Evolutionary conservation across 2,329 filamentous ascomycete genomes (phyloP), one percentile per base, ranked within the genome.

Genomic region (Verticillium longisporum): DNA sequence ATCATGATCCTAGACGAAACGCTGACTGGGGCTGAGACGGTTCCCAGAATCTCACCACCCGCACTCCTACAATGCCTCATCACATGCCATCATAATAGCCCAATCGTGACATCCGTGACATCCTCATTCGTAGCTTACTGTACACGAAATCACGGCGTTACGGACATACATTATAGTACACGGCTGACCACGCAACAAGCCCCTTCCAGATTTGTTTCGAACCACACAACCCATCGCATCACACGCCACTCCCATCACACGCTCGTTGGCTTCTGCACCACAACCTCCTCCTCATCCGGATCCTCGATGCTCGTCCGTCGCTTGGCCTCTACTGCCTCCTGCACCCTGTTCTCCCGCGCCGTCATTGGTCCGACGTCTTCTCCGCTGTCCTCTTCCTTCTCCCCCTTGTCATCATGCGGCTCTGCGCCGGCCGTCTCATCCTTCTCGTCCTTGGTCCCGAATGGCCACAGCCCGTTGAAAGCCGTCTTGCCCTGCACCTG

Each of bases 271-370:
- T 66, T 64, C 59, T 63, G 55, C 45, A 78, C 70, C 36, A 80
- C 78, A 56, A 78, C 75, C 63, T 80, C 79, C 13, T 82, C 81
- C 41, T 82, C 83, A 61, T 86, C 83, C 6, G 82, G 80, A 60
- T 85, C 83, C 70, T 86, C 83, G 57, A 86, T 83, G 69, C 82
- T 86, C 38, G 81, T 85, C 65, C 83, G 73, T 60, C 78, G 74
- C 66, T 76, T 77, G 2, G 83, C 83, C 69, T 85, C 82, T 6
- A 83, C 75, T 0, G 81, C 80, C 6, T 74, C 70, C 63, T 74
- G 73, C 15, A 81, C 76, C 62, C 76, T 72, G 45, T 76, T 76
- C 58, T 80, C 75, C 15, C 80, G 77, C 9, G 67, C 64, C 3
- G 55, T 66, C 50, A 66, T 66, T n/a, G 32, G 64, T 13, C 26